Evolutionary conservation across 345 rosid species (phyloP).

Genomic region (Aquilaria sinensis): DNA sequence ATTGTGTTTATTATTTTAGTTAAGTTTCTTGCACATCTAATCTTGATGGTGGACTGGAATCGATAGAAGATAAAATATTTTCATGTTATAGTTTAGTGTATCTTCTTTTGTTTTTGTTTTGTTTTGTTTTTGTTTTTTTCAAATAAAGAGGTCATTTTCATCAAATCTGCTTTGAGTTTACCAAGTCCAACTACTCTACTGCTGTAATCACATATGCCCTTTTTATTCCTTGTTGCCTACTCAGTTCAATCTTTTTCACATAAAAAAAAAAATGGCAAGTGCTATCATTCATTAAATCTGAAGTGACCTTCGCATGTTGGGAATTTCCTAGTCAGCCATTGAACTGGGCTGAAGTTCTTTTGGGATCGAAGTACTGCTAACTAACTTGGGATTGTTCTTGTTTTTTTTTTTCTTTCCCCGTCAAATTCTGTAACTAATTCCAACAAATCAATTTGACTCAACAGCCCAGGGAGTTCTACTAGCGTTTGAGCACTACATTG

Average conservation of each 20-base stretch:
- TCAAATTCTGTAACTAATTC: slow-evolving; percentile 5
- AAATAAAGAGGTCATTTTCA: slow-evolving; percentile 7
- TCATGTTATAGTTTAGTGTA: not conserved
- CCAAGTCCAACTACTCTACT: not conserved
- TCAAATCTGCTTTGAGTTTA: not conserved
- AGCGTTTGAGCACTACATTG: slow-evolving; percentile 93
- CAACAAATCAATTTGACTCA: slow-evolving; percentile 9
- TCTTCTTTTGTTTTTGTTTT: not conserved
- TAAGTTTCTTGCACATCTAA: slow-evolving; percentile 13
- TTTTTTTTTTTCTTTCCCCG: not conserved
- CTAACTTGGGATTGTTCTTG: not conserved
- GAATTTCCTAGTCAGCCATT: not conserved
- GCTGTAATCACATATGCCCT: not conserved
- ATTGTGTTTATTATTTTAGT: slow-evolving; percentile 6
- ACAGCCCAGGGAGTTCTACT: slow-evolving; percentile 65
- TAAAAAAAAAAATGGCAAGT: not conserved
- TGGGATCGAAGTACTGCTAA: not conserved
- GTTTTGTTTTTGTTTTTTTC: not conserved
- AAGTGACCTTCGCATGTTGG: no score
- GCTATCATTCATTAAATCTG: no score
- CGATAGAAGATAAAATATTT: no score
- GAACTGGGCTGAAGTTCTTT: not conserved
- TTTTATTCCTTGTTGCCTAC: not conserved
- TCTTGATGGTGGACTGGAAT: slow-evolving; percentile 2
- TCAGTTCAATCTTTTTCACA: slow-evolving; percentile 4